Conservation (phyloP, 805 yeast genomes). For the Teunomyces tritomae region DNA sequence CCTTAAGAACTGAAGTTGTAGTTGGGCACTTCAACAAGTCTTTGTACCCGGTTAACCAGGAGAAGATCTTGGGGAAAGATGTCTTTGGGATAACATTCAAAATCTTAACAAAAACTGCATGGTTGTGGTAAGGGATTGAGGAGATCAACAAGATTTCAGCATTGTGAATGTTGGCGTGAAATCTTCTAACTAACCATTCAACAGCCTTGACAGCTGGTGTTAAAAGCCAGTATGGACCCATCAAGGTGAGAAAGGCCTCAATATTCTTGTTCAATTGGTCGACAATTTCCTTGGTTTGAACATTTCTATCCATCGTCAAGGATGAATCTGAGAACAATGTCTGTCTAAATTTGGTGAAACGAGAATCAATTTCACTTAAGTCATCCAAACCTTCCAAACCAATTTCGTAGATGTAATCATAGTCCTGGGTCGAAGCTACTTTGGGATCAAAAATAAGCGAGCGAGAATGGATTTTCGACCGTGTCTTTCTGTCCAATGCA, state of each 20-base stretch:
- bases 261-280: constrained; percentile 73
- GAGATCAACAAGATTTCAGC: constrained; percentile 70
- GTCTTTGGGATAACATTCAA: constrained; percentile 63
- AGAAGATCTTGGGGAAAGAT: constrained; percentile 71
- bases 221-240: constrained; percentile 73
- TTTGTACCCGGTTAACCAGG: constrained; percentile 68
- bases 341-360: constrained; percentile 65
- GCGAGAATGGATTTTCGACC: constrained; percentile 84
- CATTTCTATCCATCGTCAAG: constrained; percentile 72
- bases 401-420: constrained; percentile 69
- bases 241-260: constrained; percentile 66
- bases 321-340: constrained; percentile 85
- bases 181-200: constrained; percentile 95
- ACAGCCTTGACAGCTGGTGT: constrained; percentile 76
- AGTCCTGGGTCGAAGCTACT: constrained; percentile 93
- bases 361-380: constrained; percentile 65
- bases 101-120: constrained; percentile 71
- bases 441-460: constrained; percentile 84
- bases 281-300: constrained; percentile 75
- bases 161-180: constrained; percentile 77
- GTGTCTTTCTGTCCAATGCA: constrained; percentile 78
- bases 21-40: constrained; percentile 65
- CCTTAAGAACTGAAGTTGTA: constrained; percentile 63
- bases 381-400: constrained; percentile 77
- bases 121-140: constrained; percentile 75